Evolutionary conservation across 108 stramenopile species (phyloP).

Genomic region (Skeletonema grethae): DNA sequence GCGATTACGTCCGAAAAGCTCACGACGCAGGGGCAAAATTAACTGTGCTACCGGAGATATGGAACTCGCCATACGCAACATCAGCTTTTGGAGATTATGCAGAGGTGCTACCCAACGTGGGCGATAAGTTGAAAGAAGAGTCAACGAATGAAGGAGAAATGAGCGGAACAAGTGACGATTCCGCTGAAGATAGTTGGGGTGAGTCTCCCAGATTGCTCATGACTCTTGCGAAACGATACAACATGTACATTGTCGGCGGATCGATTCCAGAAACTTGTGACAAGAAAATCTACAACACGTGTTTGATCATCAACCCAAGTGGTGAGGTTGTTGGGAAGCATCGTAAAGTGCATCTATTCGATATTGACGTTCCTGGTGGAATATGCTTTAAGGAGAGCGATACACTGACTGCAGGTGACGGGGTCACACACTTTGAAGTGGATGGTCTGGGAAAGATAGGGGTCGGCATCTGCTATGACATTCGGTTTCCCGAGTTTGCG

Average conservation of each 20-base stretch:
- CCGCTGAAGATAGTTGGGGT: conserved; percentile 11
- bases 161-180: background rate
- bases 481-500: conserved; percentile 98
- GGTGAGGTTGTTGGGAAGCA: conserved; percentile 91
- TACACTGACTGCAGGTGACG: conserved; percentile 82
- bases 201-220: conserved; percentile 58
- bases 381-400: conserved; percentile 97
- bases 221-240: conserved; percentile 65
- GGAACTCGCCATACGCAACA: conserved; percentile 98
- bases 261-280: conserved; percentile 88
- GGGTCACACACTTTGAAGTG: conserved; percentile 71
- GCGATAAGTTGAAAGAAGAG: conserved; percentile 24
- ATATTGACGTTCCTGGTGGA: conserved; percentile 98
- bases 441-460: conserved; percentile 88
- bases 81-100: conserved; percentile 94
- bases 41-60: conserved; percentile 95
- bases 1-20: conserved; percentile 69
- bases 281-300: conserved; percentile 92
- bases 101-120: conserved; percentile 85
- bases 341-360: conserved; percentile 97
- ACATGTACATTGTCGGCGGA: conserved; percentile 95
- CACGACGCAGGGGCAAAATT: conserved; percentile 72
- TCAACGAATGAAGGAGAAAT: background rate
- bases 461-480: conserved; percentile 99
- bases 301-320: conserved; percentile 69